Evolutionary conservation across 2,329 filamentous ascomycete genomes (phyloP), one percentile per base, ranked within the genome.

Genomic region (Podosphaera aphanis): DNA sequence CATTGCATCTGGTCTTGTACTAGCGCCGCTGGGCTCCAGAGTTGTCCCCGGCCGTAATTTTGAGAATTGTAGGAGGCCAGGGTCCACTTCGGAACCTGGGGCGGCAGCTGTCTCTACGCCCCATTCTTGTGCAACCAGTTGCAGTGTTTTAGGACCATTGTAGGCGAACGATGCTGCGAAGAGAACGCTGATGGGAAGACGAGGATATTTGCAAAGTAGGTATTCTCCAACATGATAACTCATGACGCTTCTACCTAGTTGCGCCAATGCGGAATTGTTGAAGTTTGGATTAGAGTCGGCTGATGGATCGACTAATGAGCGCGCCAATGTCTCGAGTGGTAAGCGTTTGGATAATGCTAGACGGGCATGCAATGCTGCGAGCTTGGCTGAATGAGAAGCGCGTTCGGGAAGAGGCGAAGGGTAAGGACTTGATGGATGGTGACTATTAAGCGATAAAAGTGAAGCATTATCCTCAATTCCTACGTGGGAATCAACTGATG

Each of bases 11-110:
- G 66, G 60, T 40, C 73, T 69, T 42, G 64, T 62, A 52, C 64
- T 72, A 37, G 66, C 70, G 66, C 65, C 71, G n/a, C 10, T 19
- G 50, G 57, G 66, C 53, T 56, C n/a, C 56, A 60, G 51, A 43
- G 64, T 58, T 19, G 66, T 57, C 18, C 67, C 66, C 15, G 63
- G 58, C 44, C 61, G 57, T 5, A 64, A 55, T 45, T 69, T 62
- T 59, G 64, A 65, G 68, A 85, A 93, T 60, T 95, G 90, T 49
- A 98, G 67, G 46, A 93, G 67, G 5, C 88, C 90, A 0, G 86
- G 79, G 60, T 98, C 90, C 47, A 95, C 86, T 64, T 95, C 88
- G 48, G 74, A 74, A 44, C 88, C 90, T 0, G 90, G 90, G 18
- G 76, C 79, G 10, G 81, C 83, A n/a, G 83, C 88, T 38, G 69